These are phyloP conservation scores for Prunella vulgaris DNA, from an alignment of 257 asterid species.

Conservation along the genomic window DNA sequence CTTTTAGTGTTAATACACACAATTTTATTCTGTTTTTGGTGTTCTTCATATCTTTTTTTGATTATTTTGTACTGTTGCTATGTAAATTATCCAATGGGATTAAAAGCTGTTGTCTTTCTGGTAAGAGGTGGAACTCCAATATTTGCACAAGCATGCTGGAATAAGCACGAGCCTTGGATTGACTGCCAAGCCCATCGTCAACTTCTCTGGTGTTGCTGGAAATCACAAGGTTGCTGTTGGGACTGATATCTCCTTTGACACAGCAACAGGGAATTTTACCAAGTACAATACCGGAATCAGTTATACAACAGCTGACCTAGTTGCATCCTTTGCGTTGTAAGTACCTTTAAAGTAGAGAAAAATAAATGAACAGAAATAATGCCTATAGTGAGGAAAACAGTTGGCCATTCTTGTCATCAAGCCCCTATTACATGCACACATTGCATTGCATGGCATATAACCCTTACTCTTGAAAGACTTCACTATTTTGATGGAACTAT, in stretches of 20 bases:
- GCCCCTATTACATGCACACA: neutral
- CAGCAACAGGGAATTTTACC: slow-evolving; percentile 72
- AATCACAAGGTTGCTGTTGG: slow-evolving; percentile 56
- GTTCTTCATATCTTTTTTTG: neutral
- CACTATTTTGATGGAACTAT: neutral
- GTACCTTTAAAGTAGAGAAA: slow-evolving; percentile 23
- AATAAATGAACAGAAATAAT: neutral
- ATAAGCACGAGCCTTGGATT: slow-evolving; percentile 87
- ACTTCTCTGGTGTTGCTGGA: slow-evolving; percentile 96
- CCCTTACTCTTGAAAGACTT: neutral
- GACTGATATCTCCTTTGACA: slow-evolving; percentile 84
- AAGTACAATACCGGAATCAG: slow-evolving; percentile 72
- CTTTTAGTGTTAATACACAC: neutral
- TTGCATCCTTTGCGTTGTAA: slow-evolving; percentile 80
- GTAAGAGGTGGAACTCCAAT: slow-evolving; percentile 85
- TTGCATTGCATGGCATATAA: neutral
- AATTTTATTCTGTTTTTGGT: neutral
- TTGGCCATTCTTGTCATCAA: neutral
- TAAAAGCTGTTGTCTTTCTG: neutral
- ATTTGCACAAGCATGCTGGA: slow-evolving; percentile 88
- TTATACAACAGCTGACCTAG: slow-evolving; percentile 62
- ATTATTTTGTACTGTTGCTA: neutral
- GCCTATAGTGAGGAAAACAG: neutral
- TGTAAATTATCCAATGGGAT: slow-evolving; percentile 1
- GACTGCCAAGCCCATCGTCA: slow-evolving; percentile 77